Evolutionary conservation across 2,329 filamentous ascomycete species (phyloP).

Genomic region (Clonostachys chloroleuca): DNA sequence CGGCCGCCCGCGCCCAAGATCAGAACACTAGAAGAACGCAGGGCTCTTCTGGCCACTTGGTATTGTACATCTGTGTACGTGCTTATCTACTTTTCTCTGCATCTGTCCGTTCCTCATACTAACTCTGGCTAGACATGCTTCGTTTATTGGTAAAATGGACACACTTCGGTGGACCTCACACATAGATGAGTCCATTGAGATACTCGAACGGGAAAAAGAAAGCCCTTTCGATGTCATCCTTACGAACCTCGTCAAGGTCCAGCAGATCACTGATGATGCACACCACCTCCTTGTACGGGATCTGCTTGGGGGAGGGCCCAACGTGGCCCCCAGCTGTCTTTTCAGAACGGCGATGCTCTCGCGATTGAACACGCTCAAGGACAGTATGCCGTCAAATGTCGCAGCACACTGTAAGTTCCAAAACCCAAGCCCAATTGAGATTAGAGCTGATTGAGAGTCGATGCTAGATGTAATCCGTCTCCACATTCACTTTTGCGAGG

Average conservation of each 20-base stretch:
- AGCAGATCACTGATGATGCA: constrained; percentile 33
- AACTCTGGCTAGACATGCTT: constrained; percentile 18
- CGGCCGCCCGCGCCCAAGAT: constrained; percentile 17
- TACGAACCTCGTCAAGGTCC: constrained; percentile 23
- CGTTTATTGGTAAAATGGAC: constrained; percentile 41
- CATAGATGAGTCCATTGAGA: constrained; percentile 51
- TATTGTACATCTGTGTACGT: constrained; percentile 27
- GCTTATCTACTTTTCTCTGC: not conserved
- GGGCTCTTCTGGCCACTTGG: constrained; percentile 43
- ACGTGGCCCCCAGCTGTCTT: constrained; percentile 21
- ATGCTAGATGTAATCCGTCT: constrained; percentile 18
- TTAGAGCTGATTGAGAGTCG: too few species aligned
- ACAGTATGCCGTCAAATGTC: constrained; percentile 12
- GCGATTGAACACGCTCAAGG: constrained; percentile 17
- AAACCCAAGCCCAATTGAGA: not conserved
- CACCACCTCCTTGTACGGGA: constrained; percentile 21
- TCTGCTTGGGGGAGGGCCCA: constrained; percentile 2
- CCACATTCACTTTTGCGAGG: constrained; percentile 20
- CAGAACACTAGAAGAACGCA: constrained; percentile 43
- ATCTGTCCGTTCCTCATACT: not conserved
- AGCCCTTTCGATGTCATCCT: constrained; percentile 44
- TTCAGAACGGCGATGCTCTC: constrained; percentile 21
- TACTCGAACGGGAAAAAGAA: constrained; percentile 39
- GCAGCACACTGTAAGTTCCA: constrained; percentile 16
- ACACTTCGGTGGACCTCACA: constrained; percentile 51